Conservation (phyloP, 805 yeast genomes). For the Ogataea polymorpha region DNA sequence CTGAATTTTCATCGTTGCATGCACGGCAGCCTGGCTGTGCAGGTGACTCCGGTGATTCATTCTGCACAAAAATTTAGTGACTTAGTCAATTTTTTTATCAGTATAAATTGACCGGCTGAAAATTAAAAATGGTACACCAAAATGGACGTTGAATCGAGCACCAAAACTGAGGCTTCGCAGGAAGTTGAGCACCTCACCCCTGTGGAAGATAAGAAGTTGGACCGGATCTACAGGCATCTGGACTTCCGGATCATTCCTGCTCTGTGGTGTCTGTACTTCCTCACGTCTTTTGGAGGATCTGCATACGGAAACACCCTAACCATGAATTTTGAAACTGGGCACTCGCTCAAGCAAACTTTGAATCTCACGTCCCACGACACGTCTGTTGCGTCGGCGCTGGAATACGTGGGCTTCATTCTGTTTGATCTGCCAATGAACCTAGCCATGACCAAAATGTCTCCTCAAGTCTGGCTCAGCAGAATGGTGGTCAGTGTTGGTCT, state of each 20-base stretch:
- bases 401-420: constrained; percentile 77
- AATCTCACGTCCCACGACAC: constrained; percentile 52
- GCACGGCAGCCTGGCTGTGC: background rate
- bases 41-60: constrained; percentile 15
- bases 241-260: constrained; percentile 79
- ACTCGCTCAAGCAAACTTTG: constrained; percentile 56
- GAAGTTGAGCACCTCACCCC: background rate
- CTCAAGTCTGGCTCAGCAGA: constrained; percentile 82
- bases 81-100: background rate
- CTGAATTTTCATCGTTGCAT: background rate
- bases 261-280: constrained; percentile 72
- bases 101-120: constrained; percentile 1
- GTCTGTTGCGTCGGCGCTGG: constrained; percentile 74
- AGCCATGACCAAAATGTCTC: constrained; percentile 76
- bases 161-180: constrained; percentile 1
- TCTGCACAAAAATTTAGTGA: constrained; percentile 4
- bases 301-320: constrained; percentile 79
- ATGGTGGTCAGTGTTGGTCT: constrained; percentile 75
- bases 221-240: constrained; percentile 55
- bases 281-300: constrained; percentile 73
- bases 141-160: constrained; percentile 4
- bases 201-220: constrained; percentile 30
- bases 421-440: constrained; percentile 89
- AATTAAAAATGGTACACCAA: background rate
- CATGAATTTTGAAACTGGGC: constrained; percentile 63